These are phyloP conservation scores for Saccharum officinarum DNA, from an alignment of 176 grass and related monocot genomes.

Conservation along the genomic window DNA sequence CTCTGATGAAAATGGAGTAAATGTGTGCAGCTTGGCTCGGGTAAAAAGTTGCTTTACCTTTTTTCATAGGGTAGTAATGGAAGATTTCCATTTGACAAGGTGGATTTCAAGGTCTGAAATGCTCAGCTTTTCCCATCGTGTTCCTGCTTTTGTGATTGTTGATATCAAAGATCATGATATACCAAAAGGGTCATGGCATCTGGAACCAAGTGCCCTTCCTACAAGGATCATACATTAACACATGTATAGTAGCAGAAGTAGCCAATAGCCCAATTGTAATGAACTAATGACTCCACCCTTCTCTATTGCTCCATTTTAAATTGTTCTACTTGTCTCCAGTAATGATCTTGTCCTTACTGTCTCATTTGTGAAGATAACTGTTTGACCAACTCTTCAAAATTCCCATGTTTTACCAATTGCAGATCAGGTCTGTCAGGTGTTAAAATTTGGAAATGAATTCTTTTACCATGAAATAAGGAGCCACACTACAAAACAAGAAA, in stretches of 20 bases:
- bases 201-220: slow-evolving; percentile 84
- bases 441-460: slow-evolving; percentile 2
- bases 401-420: neutral
- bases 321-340: slow-evolving; percentile 13
- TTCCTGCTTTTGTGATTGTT: slow-evolving; percentile 58
- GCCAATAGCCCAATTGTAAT: slow-evolving; percentile 18
- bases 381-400: slow-evolving; percentile 18
- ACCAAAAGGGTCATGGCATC: slow-evolving; percentile 63
- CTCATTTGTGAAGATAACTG: neutral
- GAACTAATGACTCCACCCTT: slow-evolving; percentile 16
- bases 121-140: slow-evolving; percentile 74
- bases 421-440: neutral
- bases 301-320: neutral
- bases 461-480: neutral
- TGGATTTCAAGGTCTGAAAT: slow-evolving; percentile 65
- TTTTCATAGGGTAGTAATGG: slow-evolving; percentile 58
- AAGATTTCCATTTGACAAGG: slow-evolving; percentile 76
- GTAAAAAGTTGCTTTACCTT: slow-evolving; percentile 59
- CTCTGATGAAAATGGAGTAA: slow-evolving; percentile 63
- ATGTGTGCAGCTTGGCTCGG: slow-evolving; percentile 56
- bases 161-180: slow-evolving; percentile 56
- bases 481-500: neutral
- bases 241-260: slow-evolving; percentile 24
- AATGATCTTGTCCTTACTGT: slow-evolving; percentile 2
- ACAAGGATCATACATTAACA: slow-evolving; percentile 44